Conservation (phyloP, 2,329 filamentous ascomycete species). For the Aspergillus uvarum region DNA sequence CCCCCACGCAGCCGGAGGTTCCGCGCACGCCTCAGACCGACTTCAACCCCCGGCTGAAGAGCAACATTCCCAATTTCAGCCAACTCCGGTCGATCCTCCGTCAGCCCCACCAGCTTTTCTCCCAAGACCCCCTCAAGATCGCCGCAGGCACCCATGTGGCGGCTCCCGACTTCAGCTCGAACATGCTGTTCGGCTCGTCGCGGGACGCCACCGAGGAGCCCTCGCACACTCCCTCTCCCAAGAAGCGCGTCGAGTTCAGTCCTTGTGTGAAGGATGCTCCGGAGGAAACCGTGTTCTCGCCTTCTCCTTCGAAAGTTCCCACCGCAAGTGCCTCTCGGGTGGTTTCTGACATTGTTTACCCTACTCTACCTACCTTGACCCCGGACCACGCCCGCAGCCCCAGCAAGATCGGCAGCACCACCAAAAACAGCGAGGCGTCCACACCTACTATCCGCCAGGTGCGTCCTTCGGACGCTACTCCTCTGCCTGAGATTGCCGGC, state of each 20-base stretch:
- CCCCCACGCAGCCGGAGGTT: conserved; percentile 51
- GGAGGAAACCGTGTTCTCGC: conserved; percentile 31
- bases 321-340: conserved; percentile 21
- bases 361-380: conserved; percentile 39
- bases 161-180: conserved; percentile 44
- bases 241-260: conserved; percentile 81
- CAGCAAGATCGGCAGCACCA: not conserved
- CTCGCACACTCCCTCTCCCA: conserved; percentile 66
- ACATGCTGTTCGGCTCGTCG: conserved; percentile 50
- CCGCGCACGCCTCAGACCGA: conserved; percentile 48
- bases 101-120: conserved; percentile 59
- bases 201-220: conserved; percentile 28
- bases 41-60: conserved; percentile 47
- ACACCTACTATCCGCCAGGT: conserved; percentile 45
- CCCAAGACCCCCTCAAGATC: conserved; percentile 58
- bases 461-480: conserved; percentile 31
- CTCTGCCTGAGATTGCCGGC: conserved; percentile 33
- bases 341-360: conserved; percentile 36
- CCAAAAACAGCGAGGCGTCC: conserved; percentile 11
- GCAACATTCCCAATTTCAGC: conserved; percentile 51
- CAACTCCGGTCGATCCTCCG: conserved; percentile 64
- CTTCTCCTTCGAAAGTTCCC: conserved; percentile 43
- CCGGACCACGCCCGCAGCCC: conserved; percentile 28
- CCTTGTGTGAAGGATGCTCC: conserved; percentile 60
- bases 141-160: conserved; percentile 58